Percentiles rank a stretch among this genome's conserved stretches.
Evolutionary conservation across 768 basidiomycete species (phyloP).

Genomic region (Trichaptum fuscoviolaceum): DNA sequence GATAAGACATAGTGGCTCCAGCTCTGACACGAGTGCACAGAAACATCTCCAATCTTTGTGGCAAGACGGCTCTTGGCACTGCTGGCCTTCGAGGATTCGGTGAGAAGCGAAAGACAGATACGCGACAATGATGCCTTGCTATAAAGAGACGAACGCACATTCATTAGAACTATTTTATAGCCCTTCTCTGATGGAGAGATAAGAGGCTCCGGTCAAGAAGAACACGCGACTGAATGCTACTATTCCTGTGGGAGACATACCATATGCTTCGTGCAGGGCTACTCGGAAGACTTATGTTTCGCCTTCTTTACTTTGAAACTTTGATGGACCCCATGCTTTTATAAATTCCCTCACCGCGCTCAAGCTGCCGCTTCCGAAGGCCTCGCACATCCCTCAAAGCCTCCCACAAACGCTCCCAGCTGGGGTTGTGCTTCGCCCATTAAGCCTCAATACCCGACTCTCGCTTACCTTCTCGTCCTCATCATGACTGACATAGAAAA

Average conservation of each 20-base stretch:
- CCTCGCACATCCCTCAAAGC: neutral
- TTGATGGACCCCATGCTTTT: neutral
- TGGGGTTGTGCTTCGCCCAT: too few relatives aligned
- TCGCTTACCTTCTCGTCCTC: neutral
- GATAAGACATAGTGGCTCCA: neutral
- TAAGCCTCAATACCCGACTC: neutral
- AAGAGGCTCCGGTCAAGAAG: neutral
- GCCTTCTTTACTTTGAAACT: neutral
- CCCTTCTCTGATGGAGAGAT: neutral
- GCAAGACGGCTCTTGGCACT: neutral
- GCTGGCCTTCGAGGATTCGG: neutral
- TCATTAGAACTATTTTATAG: neutral
- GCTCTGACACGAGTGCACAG: neutral
- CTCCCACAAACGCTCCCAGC: neutral
- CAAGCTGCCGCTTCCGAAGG: neutral
- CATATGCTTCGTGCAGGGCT: neutral
- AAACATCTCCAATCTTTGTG: neutral
- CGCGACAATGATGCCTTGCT: neutral
- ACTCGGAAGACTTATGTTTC: neutral
- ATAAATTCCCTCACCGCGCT: neutral
- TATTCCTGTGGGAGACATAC: neutral
- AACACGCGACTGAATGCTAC: neutral
- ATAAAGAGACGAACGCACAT: neutral
- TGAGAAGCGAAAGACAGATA: neutral
- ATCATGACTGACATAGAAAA: neutral